phyloP scores from a whole-genome alignment of 805 yeast species.

The Cyberlindnera suaveolens region DNA sequence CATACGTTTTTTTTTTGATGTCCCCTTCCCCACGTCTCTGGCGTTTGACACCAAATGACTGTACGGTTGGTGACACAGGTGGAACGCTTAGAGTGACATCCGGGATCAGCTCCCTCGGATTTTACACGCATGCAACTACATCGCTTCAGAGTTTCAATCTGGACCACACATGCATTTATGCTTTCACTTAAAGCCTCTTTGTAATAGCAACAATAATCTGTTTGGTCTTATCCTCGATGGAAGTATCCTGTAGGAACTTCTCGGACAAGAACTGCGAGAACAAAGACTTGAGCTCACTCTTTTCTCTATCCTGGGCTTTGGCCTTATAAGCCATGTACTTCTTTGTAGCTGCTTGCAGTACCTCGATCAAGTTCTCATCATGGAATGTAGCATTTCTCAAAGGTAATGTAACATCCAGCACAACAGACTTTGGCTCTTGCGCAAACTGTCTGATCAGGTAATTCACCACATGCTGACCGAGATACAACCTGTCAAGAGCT shows the following conservation, averaged over 20 bases:
- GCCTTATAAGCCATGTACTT: conserved; percentile 56
- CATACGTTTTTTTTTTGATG: not conserved
- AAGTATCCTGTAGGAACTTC: conserved; percentile 29
- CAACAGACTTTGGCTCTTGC: conserved; percentile 32
- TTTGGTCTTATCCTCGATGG: conserved; percentile 13
- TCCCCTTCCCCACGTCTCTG: not conserved
- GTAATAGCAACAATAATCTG: conserved; percentile 20
- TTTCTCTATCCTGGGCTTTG: conserved; percentile 30
- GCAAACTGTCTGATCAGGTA: conserved; percentile 41
- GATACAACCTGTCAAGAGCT: conserved; percentile 60
- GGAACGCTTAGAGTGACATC: too few species aligned
- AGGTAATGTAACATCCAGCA: conserved; percentile 59
- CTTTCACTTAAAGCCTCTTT: conserved; percentile 13
- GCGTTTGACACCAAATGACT: too few species aligned
- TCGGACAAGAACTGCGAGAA: conserved; percentile 12
- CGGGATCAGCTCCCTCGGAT: too few species aligned
- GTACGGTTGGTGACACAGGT: too few species aligned
- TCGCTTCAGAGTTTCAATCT: too few species aligned
- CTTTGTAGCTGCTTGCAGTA: conserved; percentile 64
- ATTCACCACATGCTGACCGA: conserved; percentile 58
- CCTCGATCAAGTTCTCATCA: conserved; percentile 44
- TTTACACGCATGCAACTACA: too few species aligned
- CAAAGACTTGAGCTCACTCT: conserved; percentile 28
- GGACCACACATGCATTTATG: not conserved
- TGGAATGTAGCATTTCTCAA: conserved; percentile 44